Base-by-base conservation (phyloP, 179 eudicot genomes). In the Silene noctiflora region DNA sequence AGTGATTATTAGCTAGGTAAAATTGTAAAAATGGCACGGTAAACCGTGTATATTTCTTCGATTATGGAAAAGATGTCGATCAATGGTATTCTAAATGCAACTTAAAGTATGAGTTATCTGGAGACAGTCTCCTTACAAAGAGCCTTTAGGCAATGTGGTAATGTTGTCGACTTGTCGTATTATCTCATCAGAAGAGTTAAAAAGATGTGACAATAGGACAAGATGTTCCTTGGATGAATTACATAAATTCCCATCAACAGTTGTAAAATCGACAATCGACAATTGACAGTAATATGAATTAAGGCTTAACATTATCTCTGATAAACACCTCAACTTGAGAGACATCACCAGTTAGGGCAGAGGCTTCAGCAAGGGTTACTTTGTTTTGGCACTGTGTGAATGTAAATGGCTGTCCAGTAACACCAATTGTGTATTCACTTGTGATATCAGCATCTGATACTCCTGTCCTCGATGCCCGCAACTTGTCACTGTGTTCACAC, bases 371-470 rank as follows among this genome's bases (percentile, higher is more conserved):
- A 76, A 95, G 85, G 27, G 86, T 67, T 25, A 95, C 92, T 78
- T 82, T 87, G 81, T 93, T 95, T 58, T 67, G 86, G 87, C 97
- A 91, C 79, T 91, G 98, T 19, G 88, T 77, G 82, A 95, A 95
- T 17, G 86, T 73, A 77, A 95, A 95, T 27, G 88, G 78, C 81
- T 95, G 86, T 21, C 97, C 98, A 24, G 91, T 77, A 44, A 83
- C 75, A 12, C 99, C 99, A 14, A 91, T 90, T 20, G 91, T 85
- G 74, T 83, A 89, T 81, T 92, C 98, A 61, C 86, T 85, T 9
- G 86, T 62, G 9, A 93, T 76, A 79, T 93, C 98, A 6, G 98
- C 96, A 31, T 78, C 89, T 67, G 96, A 89, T 66, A 89, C 75
- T 8, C 86, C 89, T 66, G 89, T 93, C 83, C 96, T 91, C 74